phyloP scores from a whole-genome alignment of 139 green algal species.

The Chlamydomonas sp. region DNA sequence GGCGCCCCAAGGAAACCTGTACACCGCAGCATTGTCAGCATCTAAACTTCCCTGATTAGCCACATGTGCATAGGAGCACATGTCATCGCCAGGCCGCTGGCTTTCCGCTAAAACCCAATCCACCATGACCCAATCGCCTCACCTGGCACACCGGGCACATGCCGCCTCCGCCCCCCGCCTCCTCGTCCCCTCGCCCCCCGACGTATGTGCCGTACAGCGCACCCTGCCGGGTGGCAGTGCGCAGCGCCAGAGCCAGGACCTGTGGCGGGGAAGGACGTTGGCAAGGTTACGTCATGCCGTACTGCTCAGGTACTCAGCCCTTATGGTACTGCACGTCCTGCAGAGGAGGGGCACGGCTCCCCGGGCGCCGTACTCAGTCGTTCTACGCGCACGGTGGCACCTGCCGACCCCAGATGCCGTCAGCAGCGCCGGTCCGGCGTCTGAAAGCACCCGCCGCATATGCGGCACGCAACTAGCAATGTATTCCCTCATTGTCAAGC shows the following conservation, averaged over 20 bases:
- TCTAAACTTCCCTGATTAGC: background rate
- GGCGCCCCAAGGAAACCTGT: background rate
- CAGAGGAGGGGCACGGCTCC: background rate
- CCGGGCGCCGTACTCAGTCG: background rate
- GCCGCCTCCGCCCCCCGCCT: slow-evolving; percentile 49
- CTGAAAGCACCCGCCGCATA: too few species aligned
- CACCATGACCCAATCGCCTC: background rate
- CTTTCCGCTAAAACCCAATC: background rate
- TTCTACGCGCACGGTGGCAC: background rate
- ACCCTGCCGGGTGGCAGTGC: slow-evolving; percentile 37
- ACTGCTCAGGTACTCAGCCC: background rate
- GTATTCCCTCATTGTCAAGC: too few species aligned
- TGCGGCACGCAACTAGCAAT: too few species aligned
- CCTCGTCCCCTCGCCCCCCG: slow-evolving; percentile 47
- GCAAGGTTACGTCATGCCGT: background rate
- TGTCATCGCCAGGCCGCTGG: background rate
- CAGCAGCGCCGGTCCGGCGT: too few species aligned
- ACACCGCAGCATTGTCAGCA: background rate
- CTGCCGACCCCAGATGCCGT: background rate
- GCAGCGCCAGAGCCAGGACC: slow-evolving; percentile 47
- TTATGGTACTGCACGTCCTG: background rate
- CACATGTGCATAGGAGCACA: too few species aligned
- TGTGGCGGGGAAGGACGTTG: background rate
- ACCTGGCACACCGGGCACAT: slow-evolving; percentile 89
- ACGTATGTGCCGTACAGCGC: slow-evolving; percentile 65